These are phyloP conservation scores for Dendrocalamus sinicus DNA, from an alignment of 176 grass and related monocot species.

Conservation along the genomic window DNA sequence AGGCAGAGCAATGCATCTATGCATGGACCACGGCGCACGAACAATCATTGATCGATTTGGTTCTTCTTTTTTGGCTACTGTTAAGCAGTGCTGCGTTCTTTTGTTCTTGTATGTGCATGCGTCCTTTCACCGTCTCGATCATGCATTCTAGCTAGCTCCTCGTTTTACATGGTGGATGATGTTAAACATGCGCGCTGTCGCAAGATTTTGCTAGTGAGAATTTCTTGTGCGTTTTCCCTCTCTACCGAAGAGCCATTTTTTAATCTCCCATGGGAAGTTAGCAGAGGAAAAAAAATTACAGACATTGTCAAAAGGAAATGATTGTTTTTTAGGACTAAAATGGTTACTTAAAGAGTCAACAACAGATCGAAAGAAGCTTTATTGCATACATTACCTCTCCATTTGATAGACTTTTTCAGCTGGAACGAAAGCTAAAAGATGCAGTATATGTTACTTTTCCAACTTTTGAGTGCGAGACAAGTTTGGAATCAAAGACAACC, in stretches of 20 bases:
- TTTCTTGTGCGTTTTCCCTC: not conserved
- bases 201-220: not conserved
- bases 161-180: not conserved
- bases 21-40: constrained; percentile 35
- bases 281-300: not conserved
- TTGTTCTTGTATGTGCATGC: not conserved
- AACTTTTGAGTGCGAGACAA: constrained; percentile 6
- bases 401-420: not conserved
- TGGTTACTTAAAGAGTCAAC: not conserved
- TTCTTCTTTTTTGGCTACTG: not conserved
- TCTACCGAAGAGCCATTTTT: too few relatives aligned
- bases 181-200: too few relatives aligned
- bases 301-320: not conserved
- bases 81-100: not conserved
- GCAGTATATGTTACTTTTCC: not conserved
- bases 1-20: not conserved
- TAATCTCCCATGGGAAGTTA: not conserved
- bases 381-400: not conserved
- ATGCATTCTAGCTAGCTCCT: not conserved
- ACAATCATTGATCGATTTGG: constrained; percentile 19
- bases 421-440: constrained; percentile 20
- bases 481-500: not conserved
- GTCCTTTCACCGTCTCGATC: not conserved
- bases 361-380: not conserved
- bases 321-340: not conserved